A percentile compares a stretch with the other conserved stretches of the same genome.
Evolutionary conservation across 495 filamentous ascomycete species (phyloP).

Genomic region (Aspergillus conjunctus): DNA sequence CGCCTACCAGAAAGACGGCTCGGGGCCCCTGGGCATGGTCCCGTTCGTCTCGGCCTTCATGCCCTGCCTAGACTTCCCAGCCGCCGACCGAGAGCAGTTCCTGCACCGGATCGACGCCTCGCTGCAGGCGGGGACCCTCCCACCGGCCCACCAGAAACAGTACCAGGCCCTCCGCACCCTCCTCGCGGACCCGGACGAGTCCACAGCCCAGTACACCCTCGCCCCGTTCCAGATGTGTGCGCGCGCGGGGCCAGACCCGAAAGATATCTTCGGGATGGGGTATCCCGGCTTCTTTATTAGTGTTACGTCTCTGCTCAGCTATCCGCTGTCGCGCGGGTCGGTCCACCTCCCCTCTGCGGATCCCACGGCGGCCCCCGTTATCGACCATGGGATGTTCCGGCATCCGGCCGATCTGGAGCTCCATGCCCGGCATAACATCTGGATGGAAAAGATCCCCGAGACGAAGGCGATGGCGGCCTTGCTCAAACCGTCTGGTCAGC

Average conservation of each 20-base stretch:
- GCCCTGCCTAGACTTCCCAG: constrained; percentile 17
- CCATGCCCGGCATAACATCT: constrained; percentile 45
- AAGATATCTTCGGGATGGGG: constrained; percentile 17
- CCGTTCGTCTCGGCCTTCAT: constrained; percentile 25
- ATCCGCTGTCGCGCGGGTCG: constrained; percentile 57
- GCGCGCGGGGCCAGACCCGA: constrained; percentile 6
- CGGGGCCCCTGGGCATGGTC: constrained; percentile 26
- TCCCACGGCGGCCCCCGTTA: constrained; percentile 31
- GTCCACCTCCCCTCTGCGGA: constrained; percentile 51
- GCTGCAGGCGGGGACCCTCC: not conserved
- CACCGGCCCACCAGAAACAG: not conserved
- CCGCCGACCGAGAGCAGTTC: constrained; percentile 9
- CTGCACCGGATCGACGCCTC: constrained; percentile 1
- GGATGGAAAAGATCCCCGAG: constrained; percentile 46
- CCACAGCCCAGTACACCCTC: constrained; percentile 24
- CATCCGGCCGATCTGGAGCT: constrained; percentile 51
- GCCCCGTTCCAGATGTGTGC: constrained; percentile 26
- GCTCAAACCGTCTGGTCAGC: constrained; percentile 25
- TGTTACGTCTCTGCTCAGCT: constrained; percentile 38
- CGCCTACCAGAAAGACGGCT: constrained; percentile 23
- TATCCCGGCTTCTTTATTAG: constrained; percentile 42
- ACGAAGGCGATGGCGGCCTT: constrained; percentile 41
- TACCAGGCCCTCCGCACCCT: constrained; percentile 13
- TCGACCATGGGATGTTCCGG: constrained; percentile 50
- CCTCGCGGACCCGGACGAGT: constrained; percentile 19